Evolutionary conservation across 164 flowering plant species (phyloP).

Genomic region (Warburgia ugandensis): DNA sequence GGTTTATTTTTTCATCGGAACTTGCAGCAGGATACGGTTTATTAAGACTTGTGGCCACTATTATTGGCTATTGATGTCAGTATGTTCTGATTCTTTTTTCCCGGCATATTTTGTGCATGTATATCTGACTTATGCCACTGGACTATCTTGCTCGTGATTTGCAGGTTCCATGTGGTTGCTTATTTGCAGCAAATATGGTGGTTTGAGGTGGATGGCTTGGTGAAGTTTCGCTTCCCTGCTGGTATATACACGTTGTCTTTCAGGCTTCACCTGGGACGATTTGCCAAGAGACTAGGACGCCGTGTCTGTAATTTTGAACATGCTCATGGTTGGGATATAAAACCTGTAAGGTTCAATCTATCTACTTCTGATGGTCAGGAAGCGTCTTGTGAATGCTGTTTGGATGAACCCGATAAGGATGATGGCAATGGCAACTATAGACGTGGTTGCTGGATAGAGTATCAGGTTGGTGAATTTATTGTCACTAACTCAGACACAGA

Average conservation of each 20-base stretch:
- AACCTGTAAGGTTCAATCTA: constrained; percentile 55
- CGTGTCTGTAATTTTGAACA: constrained; percentile 37
- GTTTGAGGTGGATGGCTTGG: constrained; percentile 53
- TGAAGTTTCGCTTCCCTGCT: constrained; percentile 51
- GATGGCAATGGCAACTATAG: no score
- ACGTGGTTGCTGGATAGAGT: constrained; percentile 46
- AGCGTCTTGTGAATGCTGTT: constrained; percentile 27
- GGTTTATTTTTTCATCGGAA: no score
- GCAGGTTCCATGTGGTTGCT: constrained; percentile 53
- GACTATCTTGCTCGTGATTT: no score
- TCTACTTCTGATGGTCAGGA: constrained; percentile 50
- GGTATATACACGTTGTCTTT: constrained; percentile 50
- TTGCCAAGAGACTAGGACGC: constrained; percentile 36
- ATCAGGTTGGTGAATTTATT: constrained; percentile 58
- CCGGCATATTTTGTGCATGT: no score
- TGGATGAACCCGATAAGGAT: constrained; percentile 36
- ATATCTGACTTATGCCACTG: no score
- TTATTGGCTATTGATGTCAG: no score
- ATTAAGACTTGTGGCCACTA: no score
- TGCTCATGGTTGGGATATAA: constrained; percentile 79
- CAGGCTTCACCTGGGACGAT: constrained; percentile 56
- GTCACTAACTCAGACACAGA: constrained; percentile 20
- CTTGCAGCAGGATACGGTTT: no score
- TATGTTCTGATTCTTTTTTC: no score
- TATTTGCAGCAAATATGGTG: constrained; percentile 78